A percentile compares a stretch with the other conserved stretches of the same genome.
Conservation (phyloP, 768 basidiomycete genomes). For the Termitomyces eurrhizus region DNA sequence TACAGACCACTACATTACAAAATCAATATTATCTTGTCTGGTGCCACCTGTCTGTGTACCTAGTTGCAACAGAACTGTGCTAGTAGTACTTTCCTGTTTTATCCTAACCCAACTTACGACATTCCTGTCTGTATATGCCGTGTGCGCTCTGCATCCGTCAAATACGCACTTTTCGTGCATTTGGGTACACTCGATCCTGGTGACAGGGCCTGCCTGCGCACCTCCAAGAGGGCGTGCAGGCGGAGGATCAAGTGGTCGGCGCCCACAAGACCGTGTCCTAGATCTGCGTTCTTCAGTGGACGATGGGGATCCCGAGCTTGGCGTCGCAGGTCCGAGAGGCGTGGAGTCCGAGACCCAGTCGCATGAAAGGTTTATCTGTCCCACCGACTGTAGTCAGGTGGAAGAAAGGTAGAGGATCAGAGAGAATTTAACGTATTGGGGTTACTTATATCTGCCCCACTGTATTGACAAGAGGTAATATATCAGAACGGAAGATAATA, state of each 20-base stretch:
- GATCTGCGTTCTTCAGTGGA: background rate
- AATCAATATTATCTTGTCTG: background rate
- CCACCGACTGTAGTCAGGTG: background rate
- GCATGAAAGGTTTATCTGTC: constrained; percentile 12
- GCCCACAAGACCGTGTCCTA: background rate
- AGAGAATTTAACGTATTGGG: background rate
- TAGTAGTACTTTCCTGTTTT: background rate
- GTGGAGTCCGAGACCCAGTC: background rate
- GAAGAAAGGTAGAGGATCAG: too few species aligned
- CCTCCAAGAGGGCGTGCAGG: background rate
- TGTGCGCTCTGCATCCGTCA: background rate
- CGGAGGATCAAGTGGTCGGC: background rate
- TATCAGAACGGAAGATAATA: background rate
- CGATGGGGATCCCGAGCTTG: background rate
- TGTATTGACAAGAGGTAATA: background rate
- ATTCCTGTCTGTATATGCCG: background rate
- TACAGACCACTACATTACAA: background rate
- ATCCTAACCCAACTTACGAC: background rate
- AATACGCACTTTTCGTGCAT: background rate
- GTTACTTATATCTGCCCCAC: background rate
- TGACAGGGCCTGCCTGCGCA: background rate
- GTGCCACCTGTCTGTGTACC: background rate
- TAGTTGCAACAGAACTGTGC: background rate
- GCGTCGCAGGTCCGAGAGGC: background rate
- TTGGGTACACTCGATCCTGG: background rate